A percentile compares a stretch with the other conserved stretches of the same genome.
phyloP scores from a whole-genome alignment of 306 rosid species.

The Ormosia semicastrata region DNA sequence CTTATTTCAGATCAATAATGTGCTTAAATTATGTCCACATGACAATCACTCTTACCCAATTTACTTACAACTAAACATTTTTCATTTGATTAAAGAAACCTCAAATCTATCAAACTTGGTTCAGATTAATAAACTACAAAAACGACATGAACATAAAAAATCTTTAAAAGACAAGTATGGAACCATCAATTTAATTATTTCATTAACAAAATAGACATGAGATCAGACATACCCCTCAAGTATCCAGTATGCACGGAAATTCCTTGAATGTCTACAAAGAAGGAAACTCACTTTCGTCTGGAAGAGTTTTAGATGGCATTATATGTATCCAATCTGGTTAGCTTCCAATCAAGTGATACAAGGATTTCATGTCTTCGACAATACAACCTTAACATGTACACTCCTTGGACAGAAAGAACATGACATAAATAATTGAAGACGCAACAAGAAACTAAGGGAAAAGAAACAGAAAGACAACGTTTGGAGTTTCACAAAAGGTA shows the following conservation, averaged over 20 bases:
- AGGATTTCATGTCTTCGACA: no score
- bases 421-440: background rate
- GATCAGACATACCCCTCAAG: background rate
- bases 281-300: background rate
- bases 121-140: background rate
- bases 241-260: background rate
- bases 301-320: background rate
- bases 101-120: background rate
- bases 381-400: no score
- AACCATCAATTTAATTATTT: background rate
- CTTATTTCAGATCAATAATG: background rate
- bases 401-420: background rate
- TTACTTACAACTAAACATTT: background rate
- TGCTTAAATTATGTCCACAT: background rate
- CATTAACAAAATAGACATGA: background rate
- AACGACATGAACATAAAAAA: background rate
- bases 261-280: background rate
- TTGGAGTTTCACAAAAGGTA: background rate
- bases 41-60: background rate
- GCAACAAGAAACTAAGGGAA: background rate
- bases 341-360: background rate
- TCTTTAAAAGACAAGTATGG: background rate
- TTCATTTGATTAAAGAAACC: background rate
- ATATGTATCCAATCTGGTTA: background rate
- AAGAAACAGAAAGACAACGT: no score